Percentiles rank a stretch among this genome's conserved stretches.
phyloP scores from a whole-genome alignment of 2,329 filamentous ascomycete species.

The Pseudogymnoascus verrucosus region DNA sequence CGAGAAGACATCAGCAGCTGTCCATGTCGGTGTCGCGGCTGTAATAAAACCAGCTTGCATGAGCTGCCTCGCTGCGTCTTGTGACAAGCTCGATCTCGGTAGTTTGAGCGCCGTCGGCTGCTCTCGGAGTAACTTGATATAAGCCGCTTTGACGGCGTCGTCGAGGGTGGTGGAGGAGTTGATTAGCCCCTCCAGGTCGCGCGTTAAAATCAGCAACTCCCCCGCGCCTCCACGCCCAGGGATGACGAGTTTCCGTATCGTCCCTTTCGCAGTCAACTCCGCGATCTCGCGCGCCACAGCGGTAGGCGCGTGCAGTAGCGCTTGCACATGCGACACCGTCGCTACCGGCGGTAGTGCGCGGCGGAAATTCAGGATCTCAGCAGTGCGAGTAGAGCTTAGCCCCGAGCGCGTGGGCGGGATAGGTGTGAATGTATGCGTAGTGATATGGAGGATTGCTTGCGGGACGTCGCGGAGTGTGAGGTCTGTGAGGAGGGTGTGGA shows the following conservation, averaged over 20 bases:
- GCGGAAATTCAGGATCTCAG: conserved; percentile 56
- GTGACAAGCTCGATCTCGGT: conserved; percentile 32
- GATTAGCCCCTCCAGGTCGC: conserved; percentile 47
- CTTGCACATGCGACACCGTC: conserved; percentile 57
- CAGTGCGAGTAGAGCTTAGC: conserved; percentile 55
- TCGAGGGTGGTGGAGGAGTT: conserved; percentile 30
- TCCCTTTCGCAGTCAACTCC: conserved; percentile 48
- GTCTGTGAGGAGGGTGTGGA: conserved; percentile 46
- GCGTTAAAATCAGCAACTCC: conserved; percentile 54
- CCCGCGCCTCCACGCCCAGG: conserved; percentile 48
- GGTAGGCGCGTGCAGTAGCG: conserved; percentile 54
- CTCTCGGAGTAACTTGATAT: conserved; percentile 42
- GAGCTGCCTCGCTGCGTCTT: conserved; percentile 46
- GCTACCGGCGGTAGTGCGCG: conserved; percentile 53
- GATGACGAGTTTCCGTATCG: conserved; percentile 55
- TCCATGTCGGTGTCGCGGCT: conserved; percentile 31
- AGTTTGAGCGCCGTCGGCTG: conserved; percentile 42
- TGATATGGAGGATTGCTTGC: conserved; percentile 57
- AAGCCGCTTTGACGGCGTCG: conserved; percentile 40
- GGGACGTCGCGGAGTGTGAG: conserved; percentile 52
- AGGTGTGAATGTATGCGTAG: conserved; percentile 53
- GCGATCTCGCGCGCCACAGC: conserved; percentile 60
- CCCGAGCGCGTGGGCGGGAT: conserved; percentile 51
- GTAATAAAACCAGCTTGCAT: conserved; percentile 63
- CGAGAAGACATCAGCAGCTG: conserved; percentile 33